Conservation (phyloP, 371 early-diverging fungal genomes). For the Mortierella sp. region DNA sequence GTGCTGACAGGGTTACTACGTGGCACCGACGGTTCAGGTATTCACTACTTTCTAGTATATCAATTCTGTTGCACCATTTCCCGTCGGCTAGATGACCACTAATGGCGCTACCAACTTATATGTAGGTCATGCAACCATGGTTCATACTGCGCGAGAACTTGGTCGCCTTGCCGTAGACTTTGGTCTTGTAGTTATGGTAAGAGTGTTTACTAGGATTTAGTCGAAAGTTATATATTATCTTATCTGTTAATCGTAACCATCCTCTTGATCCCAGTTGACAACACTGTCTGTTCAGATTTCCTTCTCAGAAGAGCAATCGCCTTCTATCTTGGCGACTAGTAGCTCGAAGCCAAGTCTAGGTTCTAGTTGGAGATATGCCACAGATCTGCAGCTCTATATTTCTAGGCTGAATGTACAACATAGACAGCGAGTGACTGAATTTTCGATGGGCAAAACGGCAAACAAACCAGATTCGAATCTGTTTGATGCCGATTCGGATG, state of each 20-base stretch:
- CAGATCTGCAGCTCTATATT: constrained; percentile 39
- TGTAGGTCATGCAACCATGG: constrained; percentile 50
- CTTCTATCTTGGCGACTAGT: constrained; percentile 34
- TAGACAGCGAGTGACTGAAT: neutral
- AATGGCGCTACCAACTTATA: neutral
- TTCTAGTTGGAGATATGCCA: constrained; percentile 39
- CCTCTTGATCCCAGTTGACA: constrained; percentile 22
- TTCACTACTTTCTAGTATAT: neutral
- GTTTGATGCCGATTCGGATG: constrained; percentile 1
- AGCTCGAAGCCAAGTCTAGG: constrained; percentile 37
- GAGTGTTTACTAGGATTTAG: neutral
- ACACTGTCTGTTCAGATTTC: constrained; percentile 28
- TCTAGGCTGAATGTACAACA: constrained; percentile 5
- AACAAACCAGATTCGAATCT: neutral
- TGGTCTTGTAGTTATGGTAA: constrained; percentile 27
- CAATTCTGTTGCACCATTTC: neutral
- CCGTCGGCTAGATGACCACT: no score
- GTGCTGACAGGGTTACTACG: constrained; percentile 28
- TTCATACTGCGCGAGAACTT: constrained; percentile 42
- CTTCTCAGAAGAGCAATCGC: constrained; percentile 39
- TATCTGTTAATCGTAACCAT: neutral
- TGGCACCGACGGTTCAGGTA: constrained; percentile 28
- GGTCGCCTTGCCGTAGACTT: constrained; percentile 27
- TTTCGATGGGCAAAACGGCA: neutral
- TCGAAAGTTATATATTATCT: neutral